A percentile compares a stretch with the other conserved stretches of the same genome.
phyloP scores from a whole-genome alignment of 768 basidiomycete species.

The Mycena crocata region DNA sequence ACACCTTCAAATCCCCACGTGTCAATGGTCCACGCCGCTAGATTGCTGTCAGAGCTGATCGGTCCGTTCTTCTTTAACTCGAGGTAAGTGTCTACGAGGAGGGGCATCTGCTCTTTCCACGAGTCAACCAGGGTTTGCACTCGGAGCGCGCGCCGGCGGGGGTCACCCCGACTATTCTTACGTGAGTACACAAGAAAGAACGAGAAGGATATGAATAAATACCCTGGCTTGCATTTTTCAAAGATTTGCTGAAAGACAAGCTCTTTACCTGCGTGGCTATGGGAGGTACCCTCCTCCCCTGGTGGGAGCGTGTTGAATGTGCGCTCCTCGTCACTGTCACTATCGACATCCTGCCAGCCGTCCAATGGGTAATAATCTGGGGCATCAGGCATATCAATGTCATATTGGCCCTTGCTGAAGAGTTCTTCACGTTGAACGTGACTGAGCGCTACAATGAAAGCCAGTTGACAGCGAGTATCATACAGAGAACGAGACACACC shows the following conservation, averaged over 20 bases:
- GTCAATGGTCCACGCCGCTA: neutral
- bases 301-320: conserved; percentile 4
- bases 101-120: conserved; percentile 6
- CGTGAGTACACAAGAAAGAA: neutral
- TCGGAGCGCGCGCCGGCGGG: neutral
- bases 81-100: conserved; percentile 13
- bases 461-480: too few relatives aligned
- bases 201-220: neutral
- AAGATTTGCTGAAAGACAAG: conserved; percentile 2
- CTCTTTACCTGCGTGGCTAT: conserved; percentile 24
- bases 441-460: neutral
- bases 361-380: neutral
- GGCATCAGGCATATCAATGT: conserved; percentile 17
- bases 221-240: conserved; percentile 20
- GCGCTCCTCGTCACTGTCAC: conserved; percentile 7
- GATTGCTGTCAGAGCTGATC: neutral
- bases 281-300: conserved; percentile 13
- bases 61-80: neutral
- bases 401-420: neutral
- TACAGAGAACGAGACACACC: neutral
- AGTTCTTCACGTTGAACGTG: conserved; percentile 4
- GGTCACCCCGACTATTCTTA: conserved; percentile 4
- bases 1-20: conserved; percentile 10
- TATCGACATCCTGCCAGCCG: conserved; percentile 1
- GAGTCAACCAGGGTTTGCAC: neutral